Evolutionary conservation across 1,139 yeast genomes (phyloP), one percentile per base, ranked within the genome.

Genomic region (Blastobotrys raffinosifermentans): DNA sequence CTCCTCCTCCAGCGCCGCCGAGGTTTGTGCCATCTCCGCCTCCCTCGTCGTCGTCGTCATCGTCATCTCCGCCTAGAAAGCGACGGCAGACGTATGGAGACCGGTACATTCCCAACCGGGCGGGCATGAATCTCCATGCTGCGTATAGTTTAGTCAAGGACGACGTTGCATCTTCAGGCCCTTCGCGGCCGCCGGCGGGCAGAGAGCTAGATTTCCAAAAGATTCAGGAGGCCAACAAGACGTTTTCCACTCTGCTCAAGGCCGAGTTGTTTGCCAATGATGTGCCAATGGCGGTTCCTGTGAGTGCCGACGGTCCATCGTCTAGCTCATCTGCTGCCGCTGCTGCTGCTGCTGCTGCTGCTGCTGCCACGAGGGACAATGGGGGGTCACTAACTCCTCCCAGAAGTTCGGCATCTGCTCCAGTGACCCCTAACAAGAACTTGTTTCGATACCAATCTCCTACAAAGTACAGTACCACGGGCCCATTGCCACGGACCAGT

Each of bases 211-310:
- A 82, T 46, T 63, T 70, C 19, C 70, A 81, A 43, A 72, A 77
- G 52, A 85, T 79, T 52, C 82, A 80, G 47, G 94, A 84, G 51
- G 96, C 96, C 2, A 85, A 85, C 55, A 66, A 82, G 47, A 85
- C 95, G 0, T 93, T 89, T 58, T 80, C 89, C 34, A 77, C 93
- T 0, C 82, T 93, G 4, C 63, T 91, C 29, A 83, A 85, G 51
- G 86, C 94, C 20, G 99, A 91, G 58, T 65, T 91, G 29, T 91
- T 91, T 67, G 97, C 97, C 6, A 93, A 82, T 53, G 75, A 82
- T 43, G 77, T 82, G 2, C 86, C 87, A 2, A 66, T 69, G 60
- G 73, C 76, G 3, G 61, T 73, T 1, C 53, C 62, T 4, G 11
- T 6, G 7, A 20, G 37, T 15, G 13, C 32, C 6, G 27, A 14